Conservation (phyloP, 2,329 filamentous ascomycete species). For the Nannizziopsis barbatae region DNA sequence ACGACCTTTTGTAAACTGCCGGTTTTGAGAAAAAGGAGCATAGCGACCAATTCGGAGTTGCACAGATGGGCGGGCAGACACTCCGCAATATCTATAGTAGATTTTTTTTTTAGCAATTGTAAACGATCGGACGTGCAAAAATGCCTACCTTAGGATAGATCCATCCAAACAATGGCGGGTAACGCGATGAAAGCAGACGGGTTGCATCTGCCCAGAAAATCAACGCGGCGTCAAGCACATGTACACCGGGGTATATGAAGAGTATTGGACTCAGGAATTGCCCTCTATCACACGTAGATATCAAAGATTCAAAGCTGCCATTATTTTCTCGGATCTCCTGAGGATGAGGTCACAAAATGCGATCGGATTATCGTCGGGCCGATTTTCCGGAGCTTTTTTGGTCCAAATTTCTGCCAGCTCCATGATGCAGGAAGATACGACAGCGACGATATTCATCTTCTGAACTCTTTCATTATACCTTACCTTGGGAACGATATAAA, state of each 20-base stretch:
- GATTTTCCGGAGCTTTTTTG: neutral
- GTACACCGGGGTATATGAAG: neutral
- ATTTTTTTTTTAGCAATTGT: neutral
- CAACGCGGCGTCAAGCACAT: neutral
- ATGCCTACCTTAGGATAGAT: constrained; percentile 28
- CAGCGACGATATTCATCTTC: neutral
- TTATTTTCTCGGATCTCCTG: neutral
- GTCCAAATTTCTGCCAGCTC: constrained; percentile 8
- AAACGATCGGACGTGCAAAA: neutral
- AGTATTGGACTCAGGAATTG: neutral
- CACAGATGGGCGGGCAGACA: too few relatives aligned
- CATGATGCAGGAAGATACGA: neutral
- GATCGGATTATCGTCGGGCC: constrained; percentile 6
- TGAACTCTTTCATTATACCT: too few relatives aligned
- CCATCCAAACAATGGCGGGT: constrained; percentile 24
- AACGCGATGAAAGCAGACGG: constrained; percentile 29
- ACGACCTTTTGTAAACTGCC: neutral
- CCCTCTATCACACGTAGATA: neutral
- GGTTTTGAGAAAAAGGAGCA: neutral
- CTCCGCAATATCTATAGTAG: neutral
- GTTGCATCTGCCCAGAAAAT: constrained; percentile 27
- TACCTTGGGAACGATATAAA: too few relatives aligned
- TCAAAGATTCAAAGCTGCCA: too few relatives aligned
- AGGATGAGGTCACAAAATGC: neutral
- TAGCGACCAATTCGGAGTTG: neutral